Conservation (phyloP, 257 asterid genomes). For the Penstemon newberryi region DNA sequence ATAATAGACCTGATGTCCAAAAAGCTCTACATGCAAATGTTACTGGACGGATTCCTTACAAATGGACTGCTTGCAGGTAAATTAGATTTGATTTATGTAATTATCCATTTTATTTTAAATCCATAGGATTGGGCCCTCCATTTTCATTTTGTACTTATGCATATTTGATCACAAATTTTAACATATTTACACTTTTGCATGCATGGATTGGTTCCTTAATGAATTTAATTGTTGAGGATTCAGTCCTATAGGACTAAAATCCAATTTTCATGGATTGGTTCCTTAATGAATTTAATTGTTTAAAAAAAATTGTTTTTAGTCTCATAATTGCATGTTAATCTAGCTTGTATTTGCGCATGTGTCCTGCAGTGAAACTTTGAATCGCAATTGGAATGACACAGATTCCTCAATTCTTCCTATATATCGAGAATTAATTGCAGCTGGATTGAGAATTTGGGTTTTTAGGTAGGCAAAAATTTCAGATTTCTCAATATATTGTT, state of each 20-base stretch:
- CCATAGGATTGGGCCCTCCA: too few relatives aligned
- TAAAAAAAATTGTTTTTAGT: too few relatives aligned
- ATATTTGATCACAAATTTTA: too few relatives aligned
- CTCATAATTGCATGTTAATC: too few relatives aligned
- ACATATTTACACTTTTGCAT: too few relatives aligned
- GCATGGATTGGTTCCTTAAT: too few relatives aligned
- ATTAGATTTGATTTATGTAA: neutral
- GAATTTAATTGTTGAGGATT: too few relatives aligned
- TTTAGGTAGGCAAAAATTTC: slow-evolving; percentile 52
- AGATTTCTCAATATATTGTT: neutral
- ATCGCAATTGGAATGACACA: slow-evolving; percentile 91
- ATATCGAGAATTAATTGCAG: slow-evolving; percentile 62
- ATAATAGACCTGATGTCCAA: slow-evolving; percentile 84
- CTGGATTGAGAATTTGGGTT: slow-evolving; percentile 94
- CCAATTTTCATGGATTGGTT: too few relatives aligned
- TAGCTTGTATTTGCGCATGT: neutral
- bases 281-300: too few relatives aligned
- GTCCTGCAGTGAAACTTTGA: slow-evolving; percentile 66
- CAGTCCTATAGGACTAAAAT: too few relatives aligned
- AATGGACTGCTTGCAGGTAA: slow-evolving; percentile 99
- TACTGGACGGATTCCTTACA: slow-evolving; percentile 65
- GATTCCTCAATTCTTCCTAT: slow-evolving; percentile 83
- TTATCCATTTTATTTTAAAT: too few relatives aligned
- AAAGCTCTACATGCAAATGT: slow-evolving; percentile 86
- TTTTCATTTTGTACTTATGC: too few relatives aligned